Percentiles rank a stretch among this genome's conserved stretches.
Evolutionary conservation across 139 green algal species (phyloP).

Genomic region (Limnomonas spitsbergensis): DNA sequence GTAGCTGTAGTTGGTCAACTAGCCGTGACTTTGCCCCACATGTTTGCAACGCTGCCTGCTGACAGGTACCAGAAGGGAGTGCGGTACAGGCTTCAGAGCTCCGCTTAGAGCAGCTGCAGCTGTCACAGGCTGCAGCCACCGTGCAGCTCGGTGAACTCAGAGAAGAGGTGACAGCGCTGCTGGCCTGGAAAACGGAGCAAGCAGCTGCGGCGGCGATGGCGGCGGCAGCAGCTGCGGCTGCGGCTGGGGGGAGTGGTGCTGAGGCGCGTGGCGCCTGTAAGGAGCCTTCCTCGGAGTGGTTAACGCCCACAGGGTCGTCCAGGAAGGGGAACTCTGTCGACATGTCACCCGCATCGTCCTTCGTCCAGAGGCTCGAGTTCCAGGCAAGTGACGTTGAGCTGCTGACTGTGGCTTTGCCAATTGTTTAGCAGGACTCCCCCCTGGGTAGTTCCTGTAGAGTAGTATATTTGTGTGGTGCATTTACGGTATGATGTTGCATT

Average conservation of each 20-base stretch:
- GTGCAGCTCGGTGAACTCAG: background rate
- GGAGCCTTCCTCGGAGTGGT: no score
- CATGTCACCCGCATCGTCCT: background rate
- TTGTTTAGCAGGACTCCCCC: no score
- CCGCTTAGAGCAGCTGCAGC: background rate
- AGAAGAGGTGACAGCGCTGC: background rate
- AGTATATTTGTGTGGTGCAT: no score
- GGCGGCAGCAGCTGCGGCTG: background rate
- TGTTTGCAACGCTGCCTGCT: no score
- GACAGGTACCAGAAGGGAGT: background rate
- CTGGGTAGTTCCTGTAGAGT: no score
- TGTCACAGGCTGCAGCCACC: background rate
- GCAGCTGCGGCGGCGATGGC: background rate
- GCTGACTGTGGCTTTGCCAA: no score
- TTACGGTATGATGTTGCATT: no score
- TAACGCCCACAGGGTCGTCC: background rate
- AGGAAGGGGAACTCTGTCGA: background rate
- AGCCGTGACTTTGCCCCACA: no score
- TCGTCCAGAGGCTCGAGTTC: conserved; percentile 12
- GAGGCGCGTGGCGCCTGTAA: no score
- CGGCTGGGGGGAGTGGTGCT: background rate
- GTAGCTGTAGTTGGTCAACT: no score
- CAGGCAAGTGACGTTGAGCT: background rate
- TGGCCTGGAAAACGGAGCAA: background rate
- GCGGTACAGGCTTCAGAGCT: background rate